Evolutionary conservation across 495 filamentous ascomycete species (phyloP), one percentile per base, ranked within the genome.

Genomic region (Pyronema omphalodes): DNA sequence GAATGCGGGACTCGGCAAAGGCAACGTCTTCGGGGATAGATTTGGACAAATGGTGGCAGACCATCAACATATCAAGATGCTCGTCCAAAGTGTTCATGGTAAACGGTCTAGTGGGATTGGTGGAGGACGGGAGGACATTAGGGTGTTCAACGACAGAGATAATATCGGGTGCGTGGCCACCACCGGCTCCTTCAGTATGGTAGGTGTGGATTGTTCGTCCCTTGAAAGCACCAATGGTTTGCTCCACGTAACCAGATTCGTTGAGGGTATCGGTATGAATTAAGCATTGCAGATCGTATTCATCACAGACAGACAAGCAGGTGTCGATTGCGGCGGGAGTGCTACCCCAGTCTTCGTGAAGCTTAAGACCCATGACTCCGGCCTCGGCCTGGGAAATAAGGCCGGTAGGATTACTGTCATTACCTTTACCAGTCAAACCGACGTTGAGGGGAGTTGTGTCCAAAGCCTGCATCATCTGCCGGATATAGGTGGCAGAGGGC

Each of bases 261-360:
- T 98, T 98, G 43, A 98, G 77, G 0, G 91, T 98, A 67, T 98
- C 91, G 3, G 91, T 96, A 67, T 98, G 91, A 63, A 98, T 95
- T 55, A 96, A 80, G 60, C 86, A 93, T 62, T 98, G 91, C 43
- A 96, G 77, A 57, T 98, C 91, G 43, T 83, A 76, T 58, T 93
- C 76, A 59, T 98, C 91, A 67, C 91, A 96, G 39, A 96, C 80
- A 8, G 67, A 68, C 3, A 98, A 76, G 63, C 91, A 98, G 8
- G 82, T 74, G 65, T 98, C 88, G 67, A 98, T 98, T 11, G 87
- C 89, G 1, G 86, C 81, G 0, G 91, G 91, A 3, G 91, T 94
- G 11, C 78, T 80, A 44, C 91, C 91, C 91, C 91, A 98, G 71
- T 98, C 91, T 69, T 98, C 91, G 65, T 98, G 91, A 7, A 98